phyloP scores from a whole-genome alignment of 2,329 filamentous ascomycete genomes.

The Pseudogymnoascus sp. region DNA sequence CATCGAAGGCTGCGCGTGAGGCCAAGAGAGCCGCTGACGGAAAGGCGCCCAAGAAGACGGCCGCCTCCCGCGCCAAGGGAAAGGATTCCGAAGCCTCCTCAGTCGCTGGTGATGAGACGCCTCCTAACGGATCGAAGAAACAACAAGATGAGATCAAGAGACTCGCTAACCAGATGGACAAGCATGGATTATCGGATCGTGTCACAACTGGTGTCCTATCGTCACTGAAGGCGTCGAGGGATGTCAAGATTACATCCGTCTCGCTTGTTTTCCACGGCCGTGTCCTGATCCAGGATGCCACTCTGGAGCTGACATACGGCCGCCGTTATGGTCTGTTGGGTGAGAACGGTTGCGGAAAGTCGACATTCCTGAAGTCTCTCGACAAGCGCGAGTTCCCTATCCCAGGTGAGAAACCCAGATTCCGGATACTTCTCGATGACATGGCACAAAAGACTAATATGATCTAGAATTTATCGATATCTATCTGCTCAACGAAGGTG shows the following conservation, averaged over 20 bases:
- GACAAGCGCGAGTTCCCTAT: slow-evolving; percentile 90
- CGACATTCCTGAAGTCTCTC: slow-evolving; percentile 93
- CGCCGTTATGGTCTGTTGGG: slow-evolving; percentile 91
- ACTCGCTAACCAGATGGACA: slow-evolving; percentile 87
- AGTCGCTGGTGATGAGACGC: slow-evolving; percentile 60
- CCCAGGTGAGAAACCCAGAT: slow-evolving; percentile 38
- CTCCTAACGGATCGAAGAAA: slow-evolving; percentile 60
- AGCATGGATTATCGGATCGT: slow-evolving; percentile 91
- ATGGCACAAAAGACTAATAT: not conserved
- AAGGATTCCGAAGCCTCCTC: slow-evolving; percentile 60
- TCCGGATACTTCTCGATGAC: not conserved
- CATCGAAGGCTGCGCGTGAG: slow-evolving; percentile 64
- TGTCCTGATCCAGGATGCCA: slow-evolving; percentile 89
- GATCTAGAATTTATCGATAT: slow-evolving; percentile 77
- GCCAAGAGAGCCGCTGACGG: slow-evolving; percentile 66
- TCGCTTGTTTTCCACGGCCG: slow-evolving; percentile 96
- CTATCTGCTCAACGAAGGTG: slow-evolving; percentile 96
- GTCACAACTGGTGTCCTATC: slow-evolving; percentile 95
- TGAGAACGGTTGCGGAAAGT: slow-evolving; percentile 99
- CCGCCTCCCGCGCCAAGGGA: slow-evolving; percentile 56
- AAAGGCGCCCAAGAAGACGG: slow-evolving; percentile 70
- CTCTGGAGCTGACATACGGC: slow-evolving; percentile 84
- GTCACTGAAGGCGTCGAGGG: slow-evolving; percentile 75
- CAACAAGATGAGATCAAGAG: slow-evolving; percentile 79
- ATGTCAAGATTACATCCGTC: slow-evolving; percentile 92